Evolutionary conservation across 2,329 filamentous ascomycete genomes (phyloP).

Genomic region (Clarireedia hainanense): DNA sequence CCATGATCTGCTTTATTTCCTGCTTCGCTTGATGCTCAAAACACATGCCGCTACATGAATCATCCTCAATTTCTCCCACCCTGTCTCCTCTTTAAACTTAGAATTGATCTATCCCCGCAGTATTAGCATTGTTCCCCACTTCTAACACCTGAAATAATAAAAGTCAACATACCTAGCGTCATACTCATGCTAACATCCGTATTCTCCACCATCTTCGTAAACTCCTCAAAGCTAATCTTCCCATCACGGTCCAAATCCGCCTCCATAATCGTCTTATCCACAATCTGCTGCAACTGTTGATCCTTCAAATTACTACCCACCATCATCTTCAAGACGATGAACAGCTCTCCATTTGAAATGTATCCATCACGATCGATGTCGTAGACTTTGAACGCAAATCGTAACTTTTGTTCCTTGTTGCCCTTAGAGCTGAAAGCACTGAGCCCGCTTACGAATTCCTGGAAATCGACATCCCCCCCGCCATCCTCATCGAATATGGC

Average conservation of each 20-base stretch:
- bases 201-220: conserved; percentile 97
- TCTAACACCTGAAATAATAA: conserved; percentile 16
- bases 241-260: conserved; percentile 92
- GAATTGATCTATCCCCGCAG: conserved; percentile 22
- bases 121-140: conserved; percentile 1
- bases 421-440: conserved; percentile 96
- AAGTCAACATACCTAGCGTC: conserved; percentile 50
- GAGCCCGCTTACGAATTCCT: conserved; percentile 93
- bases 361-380: conserved; percentile 98
- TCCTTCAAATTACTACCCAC: conserved; percentile 98
- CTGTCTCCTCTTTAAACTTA: conserved; percentile 8
- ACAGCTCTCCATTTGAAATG: conserved; percentile 97
- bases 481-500: conserved; percentile 99
- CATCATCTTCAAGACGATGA: conserved; percentile 99
- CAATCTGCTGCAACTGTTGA: conserved; percentile 97
- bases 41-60: not conserved
- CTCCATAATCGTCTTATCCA: conserved; percentile 99
- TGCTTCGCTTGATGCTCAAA: not conserved
- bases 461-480: conserved; percentile 95
- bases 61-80: not conserved
- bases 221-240: conserved; percentile 99
- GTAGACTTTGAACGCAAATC: conserved; percentile 98
- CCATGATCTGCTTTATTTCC: not conserved
- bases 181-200: conserved; percentile 73
- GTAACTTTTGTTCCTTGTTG: conserved; percentile 97